Conservation (phyloP, 345 rosid genomes). For the Eucalyptus leucophloia region DNA sequence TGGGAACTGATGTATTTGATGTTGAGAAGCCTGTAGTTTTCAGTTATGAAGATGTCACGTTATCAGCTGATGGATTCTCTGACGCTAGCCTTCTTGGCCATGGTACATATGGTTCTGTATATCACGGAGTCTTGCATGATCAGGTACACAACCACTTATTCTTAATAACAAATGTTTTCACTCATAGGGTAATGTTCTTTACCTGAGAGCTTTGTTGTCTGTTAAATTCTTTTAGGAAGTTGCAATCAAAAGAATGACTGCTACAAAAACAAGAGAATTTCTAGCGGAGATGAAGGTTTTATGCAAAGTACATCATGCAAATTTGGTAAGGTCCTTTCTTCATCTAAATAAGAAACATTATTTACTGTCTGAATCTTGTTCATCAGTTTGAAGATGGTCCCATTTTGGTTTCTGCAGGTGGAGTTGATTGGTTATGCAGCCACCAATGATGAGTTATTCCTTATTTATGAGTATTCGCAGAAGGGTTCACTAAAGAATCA, state of each 20-base stretch:
- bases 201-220: neutral
- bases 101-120: slow-evolving; percentile 90
- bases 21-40: slow-evolving; percentile 84
- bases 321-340: slow-evolving; percentile 48
- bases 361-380: neutral
- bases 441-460: slow-evolving; percentile 64
- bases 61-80: slow-evolving; percentile 69
- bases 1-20: slow-evolving; percentile 58
- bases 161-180: neutral
- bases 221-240: slow-evolving; percentile 50
- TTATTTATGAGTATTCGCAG: slow-evolving; percentile 85
- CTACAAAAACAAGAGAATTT: slow-evolving; percentile 88
- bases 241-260: slow-evolving; percentile 86
- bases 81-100: slow-evolving; percentile 87
- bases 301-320: slow-evolving; percentile 94
- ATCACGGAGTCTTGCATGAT: slow-evolving; percentile 62
- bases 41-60: slow-evolving; percentile 56
- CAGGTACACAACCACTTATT: slow-evolving; percentile 31
- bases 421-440: slow-evolving; percentile 92
- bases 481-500: slow-evolving; percentile 82
- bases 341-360: neutral
- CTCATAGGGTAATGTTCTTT: neutral
- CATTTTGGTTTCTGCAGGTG: slow-evolving; percentile 26
- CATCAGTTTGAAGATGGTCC: neutral
- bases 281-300: slow-evolving; percentile 91